Evolutionary conservation across 495 filamentous ascomycete genomes (phyloP).

Genomic region (Aspergillus wentii): DNA sequence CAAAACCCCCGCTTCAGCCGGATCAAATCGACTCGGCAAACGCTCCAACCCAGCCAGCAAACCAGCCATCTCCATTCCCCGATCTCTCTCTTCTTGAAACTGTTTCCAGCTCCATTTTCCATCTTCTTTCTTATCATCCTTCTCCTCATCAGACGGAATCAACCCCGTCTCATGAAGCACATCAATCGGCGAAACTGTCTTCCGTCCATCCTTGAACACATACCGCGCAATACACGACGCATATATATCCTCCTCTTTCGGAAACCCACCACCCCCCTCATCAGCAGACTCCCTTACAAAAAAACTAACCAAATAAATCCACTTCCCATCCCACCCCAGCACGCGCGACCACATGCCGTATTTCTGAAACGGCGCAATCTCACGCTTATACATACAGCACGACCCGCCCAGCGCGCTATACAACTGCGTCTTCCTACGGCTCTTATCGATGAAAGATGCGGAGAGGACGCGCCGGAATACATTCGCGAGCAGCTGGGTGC

Average conservation of each 20-base stretch:
- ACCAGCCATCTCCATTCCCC: background rate
- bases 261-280: background rate
- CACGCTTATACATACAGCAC: slow-evolving; percentile 59
- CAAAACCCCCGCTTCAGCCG: background rate
- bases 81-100: background rate
- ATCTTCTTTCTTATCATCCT: no score
- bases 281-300: slow-evolving; percentile 52
- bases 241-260: background rate
- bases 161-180: background rate
- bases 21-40: background rate
- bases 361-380: slow-evolving; percentile 61
- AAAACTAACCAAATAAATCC: slow-evolving; percentile 61
- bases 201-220: slow-evolving; percentile 69
- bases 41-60: background rate
- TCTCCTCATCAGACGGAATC: background rate
- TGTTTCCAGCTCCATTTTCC: no score
- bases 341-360: slow-evolving; percentile 74
- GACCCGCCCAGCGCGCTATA: slow-evolving; percentile 57
- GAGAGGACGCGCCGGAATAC: slow-evolving; percentile 49
- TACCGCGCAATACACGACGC: slow-evolving; percentile 69
- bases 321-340: slow-evolving; percentile 68
- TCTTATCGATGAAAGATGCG: slow-evolving; percentile 19
- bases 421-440: slow-evolving; percentile 32
- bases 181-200: slow-evolving; percentile 67
- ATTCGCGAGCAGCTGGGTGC: slow-evolving; percentile 57